These are phyloP conservation scores for Periconia macrospinosa DNA, from an alignment of 2,329 filamentous ascomycete species.

Conservation along the genomic window DNA sequence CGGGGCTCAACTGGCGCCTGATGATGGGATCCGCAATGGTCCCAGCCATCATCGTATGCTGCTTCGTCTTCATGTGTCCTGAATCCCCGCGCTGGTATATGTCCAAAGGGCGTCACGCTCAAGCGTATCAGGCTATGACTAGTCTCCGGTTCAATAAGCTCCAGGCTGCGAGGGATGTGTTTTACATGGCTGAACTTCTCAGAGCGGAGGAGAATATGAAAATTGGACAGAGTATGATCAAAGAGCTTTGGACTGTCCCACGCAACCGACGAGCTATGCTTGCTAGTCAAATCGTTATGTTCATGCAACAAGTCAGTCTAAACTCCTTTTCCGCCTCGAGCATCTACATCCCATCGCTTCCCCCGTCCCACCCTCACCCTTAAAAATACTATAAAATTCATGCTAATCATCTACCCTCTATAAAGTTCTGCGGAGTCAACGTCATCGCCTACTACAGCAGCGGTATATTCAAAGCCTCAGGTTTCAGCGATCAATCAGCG, in stretches of 20 bases:
- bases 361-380: no score
- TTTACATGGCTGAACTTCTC: constrained; percentile 47
- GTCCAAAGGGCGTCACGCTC: constrained; percentile 22
- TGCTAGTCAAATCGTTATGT: constrained; percentile 37
- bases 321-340: background rate
- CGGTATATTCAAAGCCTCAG: constrained; percentile 65
- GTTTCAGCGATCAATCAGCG: constrained; percentile 23
- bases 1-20: constrained; percentile 29
- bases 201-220: constrained; percentile 40
- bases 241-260: constrained; percentile 28
- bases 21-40: constrained; percentile 32
- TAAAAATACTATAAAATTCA: background rate
- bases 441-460: constrained; percentile 32
- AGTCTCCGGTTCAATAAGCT: constrained; percentile 55
- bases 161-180: constrained; percentile 58
- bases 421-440: constrained; percentile 29
- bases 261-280: constrained; percentile 30
- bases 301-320: constrained; percentile 30
- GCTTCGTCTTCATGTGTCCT: constrained; percentile 26
- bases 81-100: constrained; percentile 31
- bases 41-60: constrained; percentile 27
- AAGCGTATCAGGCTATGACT: constrained; percentile 48
- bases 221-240: constrained; percentile 31
- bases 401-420: no score
- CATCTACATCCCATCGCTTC: no score